Percentiles rank a stretch among this genome's conserved stretches.
These are phyloP conservation scores for Tetragonia tetragonoides DNA, from an alignment of 148 eudicot genomes.

Conservation along the genomic window DNA sequence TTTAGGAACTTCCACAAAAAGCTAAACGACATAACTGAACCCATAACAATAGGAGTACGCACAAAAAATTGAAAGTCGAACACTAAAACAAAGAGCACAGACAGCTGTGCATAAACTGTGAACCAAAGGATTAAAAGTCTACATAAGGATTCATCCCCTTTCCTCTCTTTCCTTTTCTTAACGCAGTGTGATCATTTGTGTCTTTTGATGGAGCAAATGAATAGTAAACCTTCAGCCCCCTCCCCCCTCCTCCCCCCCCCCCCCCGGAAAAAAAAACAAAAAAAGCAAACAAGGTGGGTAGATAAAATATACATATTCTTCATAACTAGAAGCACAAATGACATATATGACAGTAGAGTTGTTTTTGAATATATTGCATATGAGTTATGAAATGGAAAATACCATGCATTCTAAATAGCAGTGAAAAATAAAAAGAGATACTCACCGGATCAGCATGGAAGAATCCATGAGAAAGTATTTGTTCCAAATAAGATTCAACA, in stretches of 20 bases:
- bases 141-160: not conserved
- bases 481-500: constrained; percentile 95
- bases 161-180: not conserved
- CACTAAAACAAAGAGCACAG: not conserved
- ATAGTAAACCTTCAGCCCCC: no score
- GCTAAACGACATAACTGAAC: not conserved
- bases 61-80: not conserved
- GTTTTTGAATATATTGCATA: not conserved
- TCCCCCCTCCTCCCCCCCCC: no score
- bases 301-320: no score
- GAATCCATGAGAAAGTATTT: constrained; percentile 89
- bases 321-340: not conserved
- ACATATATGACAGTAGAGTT: not conserved
- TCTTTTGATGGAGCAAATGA: not conserved
- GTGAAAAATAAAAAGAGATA: constrained; percentile 12
- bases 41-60: not conserved
- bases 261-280: no score
- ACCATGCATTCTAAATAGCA: not conserved
- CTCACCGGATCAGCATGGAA: constrained; percentile 99
- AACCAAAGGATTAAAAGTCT: not conserved
- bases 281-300: no score
- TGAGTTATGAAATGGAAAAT: not conserved
- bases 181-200: not conserved
- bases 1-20: not conserved
- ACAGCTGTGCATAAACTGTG: not conserved